A percentile compares a stretch with the other conserved stretches of the same genome.
Evolutionary conservation across 2,329 filamentous ascomycete species (phyloP).

Genomic region (Verticillium alfalfae): DNA sequence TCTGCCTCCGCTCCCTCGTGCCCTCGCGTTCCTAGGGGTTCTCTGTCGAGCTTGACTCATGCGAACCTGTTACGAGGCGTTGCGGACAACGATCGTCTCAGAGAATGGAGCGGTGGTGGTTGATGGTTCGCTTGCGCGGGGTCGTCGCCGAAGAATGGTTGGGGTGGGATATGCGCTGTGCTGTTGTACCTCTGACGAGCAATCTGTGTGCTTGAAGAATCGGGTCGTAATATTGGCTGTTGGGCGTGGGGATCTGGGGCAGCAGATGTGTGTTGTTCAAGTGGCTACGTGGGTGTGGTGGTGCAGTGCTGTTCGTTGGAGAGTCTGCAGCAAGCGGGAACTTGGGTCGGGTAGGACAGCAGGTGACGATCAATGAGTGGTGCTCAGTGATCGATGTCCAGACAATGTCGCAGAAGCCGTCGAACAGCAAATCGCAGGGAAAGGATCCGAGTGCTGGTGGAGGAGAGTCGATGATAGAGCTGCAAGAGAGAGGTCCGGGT

Average conservation of each 20-base stretch:
- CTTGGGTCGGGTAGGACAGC: not conserved
- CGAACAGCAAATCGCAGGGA: not conserved
- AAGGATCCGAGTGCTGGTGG: not conserved
- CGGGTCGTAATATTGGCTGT: not conserved
- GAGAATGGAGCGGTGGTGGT: not conserved
- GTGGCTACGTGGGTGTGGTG: not conserved
- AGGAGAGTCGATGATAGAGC: not conserved
- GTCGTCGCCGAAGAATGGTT: not conserved
- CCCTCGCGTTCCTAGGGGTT: not conserved
- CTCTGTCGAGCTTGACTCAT: not conserved
- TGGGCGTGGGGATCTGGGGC: not conserved
- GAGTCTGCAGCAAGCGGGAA: not conserved
- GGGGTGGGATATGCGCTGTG: not conserved
- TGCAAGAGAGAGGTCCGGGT: not conserved
- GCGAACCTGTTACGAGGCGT: not conserved
- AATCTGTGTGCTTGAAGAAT: not conserved
- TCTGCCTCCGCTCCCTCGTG: not conserved
- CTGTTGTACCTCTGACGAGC: not conserved
- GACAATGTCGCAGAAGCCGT: not conserved
- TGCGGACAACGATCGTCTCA: not conserved
- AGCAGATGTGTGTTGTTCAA: not conserved
- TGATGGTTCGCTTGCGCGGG: not conserved
- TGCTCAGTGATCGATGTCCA: not conserved
- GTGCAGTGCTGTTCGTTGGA: not conserved
- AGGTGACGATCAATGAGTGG: not conserved